Base-by-base conservation (phyloP, 768 basidiomycete species). In the Podaxis sp. region DNA sequence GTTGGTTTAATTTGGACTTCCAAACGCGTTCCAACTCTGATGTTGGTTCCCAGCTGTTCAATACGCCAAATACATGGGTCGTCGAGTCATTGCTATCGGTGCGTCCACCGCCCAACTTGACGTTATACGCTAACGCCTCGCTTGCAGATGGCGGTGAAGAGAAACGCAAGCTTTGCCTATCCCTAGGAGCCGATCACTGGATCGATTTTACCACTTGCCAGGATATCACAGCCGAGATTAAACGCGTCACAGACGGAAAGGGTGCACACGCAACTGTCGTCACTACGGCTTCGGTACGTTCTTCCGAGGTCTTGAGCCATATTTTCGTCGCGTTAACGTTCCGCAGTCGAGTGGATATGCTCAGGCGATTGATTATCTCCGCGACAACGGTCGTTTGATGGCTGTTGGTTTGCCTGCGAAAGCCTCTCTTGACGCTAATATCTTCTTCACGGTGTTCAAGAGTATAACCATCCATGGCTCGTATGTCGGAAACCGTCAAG, bases 51-150 rank as follows among this genome's bases (percentile, higher is more conserved):
- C 58, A 84, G 86, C 91, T 25, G 73, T 93, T 33, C 93, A 95
- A 72, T 94, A 94, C 68, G 94, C 93, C 15, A 80, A 79, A 49
- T 82, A 83, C 25, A 87, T 89, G 78, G 92, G 93, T 43, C 82
- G 91, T 54, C 85, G 87, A 22, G 91, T 94, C 8, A 85, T 94
- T 61, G 93, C 91, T 2, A 81, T 94, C 68, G 86, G 83, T 78
- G 64, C 22, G 71, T 40, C n/a, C 19, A 46, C 19, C 13, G 4
- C 2, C 9, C 11, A 5, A 55, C 11, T 13, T 59, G 8, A 19
- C 19, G 8, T 22, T 3, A 46, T 7, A 19, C n/a, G 7, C 17
- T 8, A 46, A 46, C n/a, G 8, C 43, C 17, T 46, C 41, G 43
- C 64, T 49, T 29, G 51, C 71, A 82, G 93, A 95, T 69, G 86